phyloP scores from a whole-genome alignment of 345 rosid genomes.

The Cochlearia excelsa region DNA sequence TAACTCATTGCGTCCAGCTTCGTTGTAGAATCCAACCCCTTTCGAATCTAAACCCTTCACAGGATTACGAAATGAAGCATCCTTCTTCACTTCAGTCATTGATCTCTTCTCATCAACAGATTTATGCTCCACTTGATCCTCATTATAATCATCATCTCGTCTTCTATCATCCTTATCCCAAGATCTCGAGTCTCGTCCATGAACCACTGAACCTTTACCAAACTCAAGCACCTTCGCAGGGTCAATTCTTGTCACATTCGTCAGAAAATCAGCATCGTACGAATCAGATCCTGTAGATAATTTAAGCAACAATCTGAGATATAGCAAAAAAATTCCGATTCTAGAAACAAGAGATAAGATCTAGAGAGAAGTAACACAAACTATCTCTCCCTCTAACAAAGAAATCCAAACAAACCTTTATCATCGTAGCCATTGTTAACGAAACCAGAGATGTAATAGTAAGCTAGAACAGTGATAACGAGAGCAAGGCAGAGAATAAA shows the following conservation, averaged over 20 bases:
- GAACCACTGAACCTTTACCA: conserved; percentile 63
- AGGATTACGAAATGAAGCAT: conserved; percentile 16
- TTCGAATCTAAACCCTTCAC: conserved; percentile 29
- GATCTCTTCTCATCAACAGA: conserved; percentile 35
- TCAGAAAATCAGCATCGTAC: conserved; percentile 62
- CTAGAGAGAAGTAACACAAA: background rate
- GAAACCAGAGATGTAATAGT: conserved; percentile 52
- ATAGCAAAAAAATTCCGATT: conserved; percentile 1
- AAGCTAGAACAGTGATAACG: conserved; percentile 56
- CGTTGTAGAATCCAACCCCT: conserved; percentile 75
- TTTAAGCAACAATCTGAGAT: background rate
- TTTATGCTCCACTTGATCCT: conserved; percentile 50
- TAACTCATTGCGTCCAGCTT: conserved; percentile 80
- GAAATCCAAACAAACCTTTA: conserved; percentile 39
- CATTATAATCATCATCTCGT: conserved; percentile 78
- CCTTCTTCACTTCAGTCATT: conserved; percentile 36
- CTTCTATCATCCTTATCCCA: conserved; percentile 98
- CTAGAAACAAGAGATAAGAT: conserved; percentile 8
- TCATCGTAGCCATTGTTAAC: conserved; percentile 29
- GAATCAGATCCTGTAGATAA: conserved; percentile 23
- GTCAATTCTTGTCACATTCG: conserved; percentile 72
- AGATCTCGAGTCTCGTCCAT: conserved; percentile 83
- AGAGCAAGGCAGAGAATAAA: conserved; percentile 56
- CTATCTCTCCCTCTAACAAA: background rate
- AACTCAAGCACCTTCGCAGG: conserved; percentile 56